phyloP scores from a whole-genome alignment of 2,329 filamentous ascomycete species.

The Herpotrichia juniperi region DNA sequence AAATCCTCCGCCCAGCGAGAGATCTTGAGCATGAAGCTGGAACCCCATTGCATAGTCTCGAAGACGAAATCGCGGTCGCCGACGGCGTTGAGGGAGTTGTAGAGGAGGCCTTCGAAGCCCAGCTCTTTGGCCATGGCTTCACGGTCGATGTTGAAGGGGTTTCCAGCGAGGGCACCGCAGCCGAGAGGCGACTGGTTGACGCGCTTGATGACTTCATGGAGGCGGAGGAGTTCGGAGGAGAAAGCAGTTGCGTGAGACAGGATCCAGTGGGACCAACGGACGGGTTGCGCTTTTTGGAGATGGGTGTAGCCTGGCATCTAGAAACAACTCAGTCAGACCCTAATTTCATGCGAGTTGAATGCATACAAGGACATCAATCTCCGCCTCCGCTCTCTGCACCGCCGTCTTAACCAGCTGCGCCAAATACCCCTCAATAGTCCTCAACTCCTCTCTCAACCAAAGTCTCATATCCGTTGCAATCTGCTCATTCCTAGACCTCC shows the following conservation, averaged over 20 bases:
- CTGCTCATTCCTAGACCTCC: conserved; percentile 86
- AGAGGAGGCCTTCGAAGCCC: conserved; percentile 75
- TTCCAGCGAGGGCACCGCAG: conserved; percentile 79
- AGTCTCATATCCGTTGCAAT: conserved; percentile 88
- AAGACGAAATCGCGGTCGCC: conserved; percentile 82
- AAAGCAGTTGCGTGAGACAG: conserved; percentile 77
- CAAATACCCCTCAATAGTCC: conserved; percentile 71
- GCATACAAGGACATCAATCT: conserved; percentile 68
- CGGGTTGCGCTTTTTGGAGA: conserved; percentile 79
- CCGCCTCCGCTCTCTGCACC: conserved; percentile 70
- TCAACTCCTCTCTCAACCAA: conserved; percentile 80
- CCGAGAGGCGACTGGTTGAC: conserved; percentile 77
- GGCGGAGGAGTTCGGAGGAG: conserved; percentile 74
- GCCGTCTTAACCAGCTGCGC: conserved; percentile 73
- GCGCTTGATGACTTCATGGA: conserved; percentile 74
- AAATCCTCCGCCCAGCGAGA: conserved; percentile 84
- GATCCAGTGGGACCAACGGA: conserved; percentile 84
- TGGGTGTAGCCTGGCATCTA: conserved; percentile 88
- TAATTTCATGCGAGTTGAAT: not conserved
- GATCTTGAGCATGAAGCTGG: conserved; percentile 79
- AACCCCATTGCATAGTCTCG: conserved; percentile 81
- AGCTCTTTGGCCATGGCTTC: conserved; percentile 79
- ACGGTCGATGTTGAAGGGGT: conserved; percentile 82
- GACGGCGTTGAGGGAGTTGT: conserved; percentile 79
- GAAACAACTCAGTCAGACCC: not conserved